Percentiles rank a stretch among this genome's conserved stretches.
These are phyloP conservation scores for Termitomyces sp. DNA, from an alignment of 768 basidiomycete species.

Conservation along the genomic window DNA sequence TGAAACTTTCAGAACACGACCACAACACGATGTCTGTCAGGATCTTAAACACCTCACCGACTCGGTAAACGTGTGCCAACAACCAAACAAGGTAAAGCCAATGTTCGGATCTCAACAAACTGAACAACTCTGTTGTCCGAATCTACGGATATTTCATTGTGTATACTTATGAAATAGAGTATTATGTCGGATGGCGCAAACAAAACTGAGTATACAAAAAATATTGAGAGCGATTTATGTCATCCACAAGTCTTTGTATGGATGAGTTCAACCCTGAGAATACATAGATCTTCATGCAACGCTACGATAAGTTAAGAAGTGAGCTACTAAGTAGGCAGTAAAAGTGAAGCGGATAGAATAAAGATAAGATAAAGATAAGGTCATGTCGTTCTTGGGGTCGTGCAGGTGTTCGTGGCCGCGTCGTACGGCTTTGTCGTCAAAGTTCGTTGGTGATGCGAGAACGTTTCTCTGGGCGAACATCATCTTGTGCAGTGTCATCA, in stretches of 20 bases:
- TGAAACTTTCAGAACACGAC: constrained; percentile 5
- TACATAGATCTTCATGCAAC: background rate
- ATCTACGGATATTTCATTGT: background rate
- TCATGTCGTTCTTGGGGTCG: background rate
- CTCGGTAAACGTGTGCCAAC: background rate
- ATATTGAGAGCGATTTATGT: background rate
- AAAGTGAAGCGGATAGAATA: constrained; percentile 7
- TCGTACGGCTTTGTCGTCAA: background rate
- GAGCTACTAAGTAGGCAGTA: background rate
- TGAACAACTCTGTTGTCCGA: background rate
- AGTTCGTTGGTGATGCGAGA: constrained; percentile 18
- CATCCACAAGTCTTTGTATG: background rate
- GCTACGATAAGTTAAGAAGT: background rate
- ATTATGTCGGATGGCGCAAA: background rate
- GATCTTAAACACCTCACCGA: constrained; percentile 2
- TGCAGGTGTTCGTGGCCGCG: background rate
- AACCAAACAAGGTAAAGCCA: background rate
- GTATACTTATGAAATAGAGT: background rate
- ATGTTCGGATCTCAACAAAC: background rate
- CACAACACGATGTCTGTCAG: constrained; percentile 6
- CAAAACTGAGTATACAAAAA: background rate
- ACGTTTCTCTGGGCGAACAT: constrained; percentile 29
- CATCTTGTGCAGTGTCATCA: constrained; percentile 24
- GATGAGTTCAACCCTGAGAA: background rate
- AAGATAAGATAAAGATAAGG: constrained; percentile 7